Base-by-base conservation (phyloP, 2,329 filamentous ascomycete species). In the Beauveria pseudobassiana region DNA sequence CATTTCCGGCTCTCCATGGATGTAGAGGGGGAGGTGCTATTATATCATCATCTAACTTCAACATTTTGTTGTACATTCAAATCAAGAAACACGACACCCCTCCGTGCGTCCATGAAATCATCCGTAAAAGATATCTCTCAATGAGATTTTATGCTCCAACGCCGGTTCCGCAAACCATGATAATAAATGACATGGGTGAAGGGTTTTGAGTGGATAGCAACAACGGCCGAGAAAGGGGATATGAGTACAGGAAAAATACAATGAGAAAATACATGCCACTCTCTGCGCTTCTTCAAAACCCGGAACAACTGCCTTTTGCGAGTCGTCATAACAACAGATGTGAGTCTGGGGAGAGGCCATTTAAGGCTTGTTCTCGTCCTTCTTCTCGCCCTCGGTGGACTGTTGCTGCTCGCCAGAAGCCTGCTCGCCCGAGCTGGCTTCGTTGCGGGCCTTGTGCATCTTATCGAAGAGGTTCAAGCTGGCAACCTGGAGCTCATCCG, bases 391-490 rank as follows among this genome's bases (percentile, higher is more conserved):
- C 75, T 90, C 87, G 64, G 83, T 71, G 70, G 78, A 76, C 77
- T 78, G 73, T 73, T 78, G 73, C 73, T 60, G 59, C 70, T 79
- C 69, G 75, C 71, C 76, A 68, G 70, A 77, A 70, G 73, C 67
- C 72, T 83, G 78, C 73, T 84, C 77, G 73, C 81, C 77, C 63
- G 70, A 67, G 72, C 80, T 76, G 69, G 81, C 82, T 81, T 93
- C 89, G 69, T 79, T 76, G 70, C 91, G 88, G 69, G 93, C 91
- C 85, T 96, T 96, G 90, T 99, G 93, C 91, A 99, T 96, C 89
- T 98, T 97, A 83, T 98, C 95, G 78, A 99, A 98, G 73, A 98
- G 87, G 80, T 90, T 96, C 80, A 99, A 83, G 78, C 89, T 93
- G 69, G 93, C 91, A 76, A 89, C 90, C 82, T 98, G 95, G 74